Evolutionary conservation across 2,329 filamentous ascomycete species (phyloP).

Genomic region (Hymenoscyphus scutula): DNA sequence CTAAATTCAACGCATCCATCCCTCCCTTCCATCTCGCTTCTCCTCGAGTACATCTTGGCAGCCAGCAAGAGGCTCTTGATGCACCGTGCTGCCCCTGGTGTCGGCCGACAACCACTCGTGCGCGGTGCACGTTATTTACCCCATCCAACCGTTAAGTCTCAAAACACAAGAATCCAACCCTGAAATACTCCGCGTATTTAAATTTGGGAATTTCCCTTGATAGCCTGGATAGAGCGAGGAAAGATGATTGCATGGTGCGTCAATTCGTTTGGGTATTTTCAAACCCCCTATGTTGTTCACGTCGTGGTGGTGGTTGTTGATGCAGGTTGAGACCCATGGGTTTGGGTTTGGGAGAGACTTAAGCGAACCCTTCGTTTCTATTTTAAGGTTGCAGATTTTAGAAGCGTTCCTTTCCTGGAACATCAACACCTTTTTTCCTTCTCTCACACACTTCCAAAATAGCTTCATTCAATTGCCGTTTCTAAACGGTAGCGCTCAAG

Average conservation of each 20-base stretch:
- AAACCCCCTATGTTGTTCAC: too few species aligned
- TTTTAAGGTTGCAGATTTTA: neutral
- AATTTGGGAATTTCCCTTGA: neutral
- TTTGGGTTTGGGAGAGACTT: neutral
- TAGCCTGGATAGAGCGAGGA: too few species aligned
- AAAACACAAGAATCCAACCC: neutral
- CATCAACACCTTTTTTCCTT: neutral
- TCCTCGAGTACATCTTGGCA: neutral
- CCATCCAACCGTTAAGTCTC: neutral
- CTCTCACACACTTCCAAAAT: neutral
- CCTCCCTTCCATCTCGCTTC: slow-evolving; percentile 2
- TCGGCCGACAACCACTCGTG: neutral
- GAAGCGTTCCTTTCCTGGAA: neutral
- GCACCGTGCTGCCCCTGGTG: slow-evolving; percentile 4
- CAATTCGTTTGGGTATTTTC: neutral
- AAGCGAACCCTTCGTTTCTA: neutral
- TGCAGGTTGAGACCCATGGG: neutral
- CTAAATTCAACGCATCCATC: neutral
- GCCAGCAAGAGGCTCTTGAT: slow-evolving; percentile 7
- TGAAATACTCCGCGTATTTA: neutral
- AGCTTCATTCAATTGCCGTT: neutral
- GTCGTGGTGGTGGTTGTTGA: too few species aligned
- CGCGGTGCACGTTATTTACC: neutral
- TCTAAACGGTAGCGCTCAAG: neutral
- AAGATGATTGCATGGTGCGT: too few species aligned